These are phyloP conservation scores for Vigna trinervia DNA, from an alignment of 306 rosid genomes.

Conservation along the genomic window DNA sequence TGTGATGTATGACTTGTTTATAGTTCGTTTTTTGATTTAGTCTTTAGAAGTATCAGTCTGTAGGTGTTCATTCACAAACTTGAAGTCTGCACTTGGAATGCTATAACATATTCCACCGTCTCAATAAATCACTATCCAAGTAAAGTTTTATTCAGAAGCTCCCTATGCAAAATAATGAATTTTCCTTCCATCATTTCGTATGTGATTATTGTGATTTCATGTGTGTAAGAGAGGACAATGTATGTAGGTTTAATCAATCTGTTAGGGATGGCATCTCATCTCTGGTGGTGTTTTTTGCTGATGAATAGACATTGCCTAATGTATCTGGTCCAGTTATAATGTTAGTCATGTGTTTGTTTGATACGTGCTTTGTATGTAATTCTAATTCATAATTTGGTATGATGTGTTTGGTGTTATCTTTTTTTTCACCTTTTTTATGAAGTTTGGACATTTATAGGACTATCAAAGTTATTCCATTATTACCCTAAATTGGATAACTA, in stretches of 20 bases:
- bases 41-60: not conserved
- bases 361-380: not conserved
- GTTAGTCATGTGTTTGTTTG: not conserved
- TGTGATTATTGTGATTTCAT: not conserved
- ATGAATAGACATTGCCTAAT: conserved; percentile 1
- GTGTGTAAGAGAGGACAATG: not conserved
- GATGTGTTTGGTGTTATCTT: conserved; percentile 13
- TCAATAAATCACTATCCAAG: conserved; percentile 1
- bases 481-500: not conserved
- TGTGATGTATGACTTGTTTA: conserved; percentile 22
- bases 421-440: conserved; percentile 1
- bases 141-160: conserved; percentile 4
- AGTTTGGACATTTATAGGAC: conserved; percentile 9
- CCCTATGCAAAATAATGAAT: not conserved
- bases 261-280: conserved; percentile 5
- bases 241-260: conserved; percentile 8
- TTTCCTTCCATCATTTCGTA: conserved; percentile 15
- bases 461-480: conserved; percentile 24
- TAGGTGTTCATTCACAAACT: not conserved
- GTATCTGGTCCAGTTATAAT: conserved; percentile 3
- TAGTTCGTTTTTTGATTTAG: not conserved
- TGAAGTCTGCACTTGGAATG: not conserved
- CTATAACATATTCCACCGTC: not conserved
- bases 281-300: conserved; percentile 18
- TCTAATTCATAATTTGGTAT: not conserved